phyloP scores from a whole-genome alignment of 2,329 filamentous ascomycete genomes.

The Calonectria leucothoes region DNA sequence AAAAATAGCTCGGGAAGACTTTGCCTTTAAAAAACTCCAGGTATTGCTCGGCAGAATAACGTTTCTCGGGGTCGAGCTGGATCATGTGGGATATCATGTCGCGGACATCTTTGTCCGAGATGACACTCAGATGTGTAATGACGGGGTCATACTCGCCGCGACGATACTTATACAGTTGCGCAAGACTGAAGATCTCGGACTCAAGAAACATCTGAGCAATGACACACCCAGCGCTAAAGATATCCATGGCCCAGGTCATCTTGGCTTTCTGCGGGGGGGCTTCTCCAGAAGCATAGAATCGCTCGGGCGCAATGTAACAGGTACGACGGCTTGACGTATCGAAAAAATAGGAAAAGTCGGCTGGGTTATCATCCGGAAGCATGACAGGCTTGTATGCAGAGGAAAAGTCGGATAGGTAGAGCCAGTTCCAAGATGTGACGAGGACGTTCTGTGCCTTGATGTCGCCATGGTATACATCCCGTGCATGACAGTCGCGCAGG shows the following conservation, averaged over 20 bases:
- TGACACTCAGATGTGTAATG: conserved; percentile 83
- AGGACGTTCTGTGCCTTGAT: conserved; percentile 98
- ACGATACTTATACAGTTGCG: conserved; percentile 94
- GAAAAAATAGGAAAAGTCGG: conserved; percentile 98
- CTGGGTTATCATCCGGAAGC: conserved; percentile 95
- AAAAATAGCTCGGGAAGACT: conserved; percentile 96
- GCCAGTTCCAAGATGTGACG: conserved; percentile 99
- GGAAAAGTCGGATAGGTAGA: conserved; percentile 97
- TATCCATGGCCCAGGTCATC: conserved; percentile 94
- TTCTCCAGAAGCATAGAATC: conserved; percentile 81
- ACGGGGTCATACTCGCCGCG: conserved; percentile 92
- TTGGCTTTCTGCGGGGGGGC: conserved; percentile 69
- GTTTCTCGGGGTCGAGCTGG: conserved; percentile 88
- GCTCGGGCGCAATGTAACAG: conserved; percentile 94
- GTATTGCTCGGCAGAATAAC: conserved; percentile 94
- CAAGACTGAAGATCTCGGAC: conserved; percentile 95
- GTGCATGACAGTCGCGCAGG: conserved; percentile 88
- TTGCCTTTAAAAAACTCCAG: conserved; percentile 91
- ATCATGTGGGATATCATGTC: conserved; percentile 97
- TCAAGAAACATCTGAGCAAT: conserved; percentile 97
- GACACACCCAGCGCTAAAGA: conserved; percentile 96
- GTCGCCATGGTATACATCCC: conserved; percentile 94
- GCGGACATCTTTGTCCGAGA: conserved; percentile 87
- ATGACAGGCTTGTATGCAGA: conserved; percentile 94
- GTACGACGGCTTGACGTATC: conserved; percentile 91